Percentiles rank a stretch among this genome's conserved stretches.
Conservation (phyloP, 768 basidiomycete species). For the Rhodosporidiobolus odoratus region DNA sequence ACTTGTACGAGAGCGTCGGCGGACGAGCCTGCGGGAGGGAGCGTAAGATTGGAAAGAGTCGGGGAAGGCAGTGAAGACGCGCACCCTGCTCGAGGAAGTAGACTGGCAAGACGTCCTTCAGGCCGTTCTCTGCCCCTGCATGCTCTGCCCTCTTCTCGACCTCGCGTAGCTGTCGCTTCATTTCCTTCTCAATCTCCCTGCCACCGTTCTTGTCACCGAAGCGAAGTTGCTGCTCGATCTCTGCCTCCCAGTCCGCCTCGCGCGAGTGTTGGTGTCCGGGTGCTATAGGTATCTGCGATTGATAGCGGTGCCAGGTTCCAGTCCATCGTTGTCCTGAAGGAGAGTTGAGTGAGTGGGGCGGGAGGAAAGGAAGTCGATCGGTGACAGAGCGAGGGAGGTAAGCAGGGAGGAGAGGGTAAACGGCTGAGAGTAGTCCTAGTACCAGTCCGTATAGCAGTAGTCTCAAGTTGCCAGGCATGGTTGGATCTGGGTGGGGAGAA, state of each 20-base stretch:
- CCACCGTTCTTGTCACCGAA: constrained; percentile 33
- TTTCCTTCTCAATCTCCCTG: constrained; percentile 30
- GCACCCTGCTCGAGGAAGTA: constrained; percentile 33
- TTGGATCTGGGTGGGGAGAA: too few relatives aligned
- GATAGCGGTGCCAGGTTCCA: constrained; percentile 18
- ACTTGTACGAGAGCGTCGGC: not conserved
- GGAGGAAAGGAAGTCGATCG: constrained; percentile 24
- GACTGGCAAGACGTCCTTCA: constrained; percentile 15
- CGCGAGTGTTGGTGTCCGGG: constrained; percentile 4
- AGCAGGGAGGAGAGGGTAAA: constrained; percentile 19
- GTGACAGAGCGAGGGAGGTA: constrained; percentile 1
- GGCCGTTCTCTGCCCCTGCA: constrained; percentile 21
- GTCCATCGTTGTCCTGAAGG: constrained; percentile 19
- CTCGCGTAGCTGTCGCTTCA: constrained; percentile 21
- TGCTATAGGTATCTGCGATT: not conserved
- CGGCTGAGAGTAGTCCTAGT: constrained; percentile 11
- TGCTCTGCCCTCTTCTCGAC: constrained; percentile 26
- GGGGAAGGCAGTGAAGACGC: not conserved
- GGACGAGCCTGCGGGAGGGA: not conserved
- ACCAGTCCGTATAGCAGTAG: constrained; percentile 19
- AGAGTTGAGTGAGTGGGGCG: not conserved
- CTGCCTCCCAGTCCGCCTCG: constrained; percentile 24
- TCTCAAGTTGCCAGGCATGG: constrained; percentile 14
- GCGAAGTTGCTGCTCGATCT: constrained; percentile 25
- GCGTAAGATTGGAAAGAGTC: too few relatives aligned